phyloP scores from a whole-genome alignment of 352 stramenopile species.

The Thraustochytrium striatum region DNA sequence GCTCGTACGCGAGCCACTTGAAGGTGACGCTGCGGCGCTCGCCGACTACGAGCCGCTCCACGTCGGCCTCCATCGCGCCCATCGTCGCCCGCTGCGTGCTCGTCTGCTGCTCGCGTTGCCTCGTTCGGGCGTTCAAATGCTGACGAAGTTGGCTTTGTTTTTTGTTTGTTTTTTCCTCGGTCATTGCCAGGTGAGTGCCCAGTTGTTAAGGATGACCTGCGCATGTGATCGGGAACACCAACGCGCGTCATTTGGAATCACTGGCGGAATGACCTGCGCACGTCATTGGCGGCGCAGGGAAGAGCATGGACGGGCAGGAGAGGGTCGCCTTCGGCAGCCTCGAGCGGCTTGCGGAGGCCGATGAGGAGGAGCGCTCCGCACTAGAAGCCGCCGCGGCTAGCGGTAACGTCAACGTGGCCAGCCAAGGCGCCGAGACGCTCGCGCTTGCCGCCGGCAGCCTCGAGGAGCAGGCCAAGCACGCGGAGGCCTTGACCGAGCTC shows the following conservation, averaged over 20 bases:
- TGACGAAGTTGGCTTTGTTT: not conserved
- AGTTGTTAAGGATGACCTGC: not conserved
- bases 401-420: conserved; percentile 5
- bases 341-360: not conserved
- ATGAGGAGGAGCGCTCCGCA: not conserved
- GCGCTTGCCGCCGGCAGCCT: not conserved
- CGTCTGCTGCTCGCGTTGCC: too few relatives aligned
- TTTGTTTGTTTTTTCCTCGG: not conserved
- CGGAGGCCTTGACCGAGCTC: conserved; percentile 72
- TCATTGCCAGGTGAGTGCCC: not conserved
- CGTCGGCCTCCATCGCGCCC: conserved; percentile 2
- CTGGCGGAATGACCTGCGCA: too few relatives aligned
- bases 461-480: conserved; percentile 74
- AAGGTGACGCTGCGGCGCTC: conserved; percentile 29
- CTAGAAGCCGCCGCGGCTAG: not conserved
- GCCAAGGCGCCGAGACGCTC: not conserved
- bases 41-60: conserved; percentile 23
- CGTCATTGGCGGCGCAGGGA: too few relatives aligned
- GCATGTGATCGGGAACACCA: too few relatives aligned
- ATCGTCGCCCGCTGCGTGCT: too few relatives aligned
- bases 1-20: conserved; percentile 44
- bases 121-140: too few relatives aligned
- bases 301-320: too few relatives aligned
- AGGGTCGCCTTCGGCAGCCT: too few relatives aligned
- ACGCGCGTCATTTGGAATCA: too few relatives aligned